Evolutionary conservation across 345 rosid species (phyloP), one percentile per base, ranked within the genome.

Genomic region (Corchorus capsularis): DNA sequence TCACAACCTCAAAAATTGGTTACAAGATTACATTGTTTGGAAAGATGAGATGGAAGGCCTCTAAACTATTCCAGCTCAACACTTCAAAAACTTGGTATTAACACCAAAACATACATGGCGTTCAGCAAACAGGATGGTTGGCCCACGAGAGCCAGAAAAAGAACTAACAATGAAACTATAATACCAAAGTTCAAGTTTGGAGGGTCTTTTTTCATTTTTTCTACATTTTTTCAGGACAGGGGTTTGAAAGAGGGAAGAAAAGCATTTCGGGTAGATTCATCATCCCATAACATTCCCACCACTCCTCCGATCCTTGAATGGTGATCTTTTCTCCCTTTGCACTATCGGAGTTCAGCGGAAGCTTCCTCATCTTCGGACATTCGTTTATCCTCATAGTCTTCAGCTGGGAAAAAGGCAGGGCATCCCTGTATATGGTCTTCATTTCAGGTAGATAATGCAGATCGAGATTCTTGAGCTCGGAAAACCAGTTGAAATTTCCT

Each of bases 401-500:
- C 16, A 59, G 37, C 4, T 27, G 39, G 4, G 37, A 13, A 6
- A 59, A 59, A 27, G 39, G 63, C 39, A 59, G 16, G 13, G 37
- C 63, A 22, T 27, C 16, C 7, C 15, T 3, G 17, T 13, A 59
- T 9, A 27, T 59, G 3, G 37, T 27, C 17, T 12, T 59, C 8
- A 59, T 1, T 59, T 59, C 27, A 0, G 17, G 63, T 4, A 59
- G 16, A 22, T 0, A 0, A 0, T 0, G 0, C 11, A 59, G 39
- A 3, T 3, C 0, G 3, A 59, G 15, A 12, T 0, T 0, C 39
- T 22, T 0, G 37, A 59, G 63, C 39, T 4, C 22, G 12, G 37
- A 27, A 27, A 59, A 4, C 15, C 11, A 1, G 17, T 27, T 22
- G 11, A 13, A 11, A 59, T 27, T 27, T 59, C 7, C 63, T 14